These are phyloP conservation scores for Geranium brycei DNA, from an alignment of 345 rosid genomes.

Conservation along the genomic window DNA sequence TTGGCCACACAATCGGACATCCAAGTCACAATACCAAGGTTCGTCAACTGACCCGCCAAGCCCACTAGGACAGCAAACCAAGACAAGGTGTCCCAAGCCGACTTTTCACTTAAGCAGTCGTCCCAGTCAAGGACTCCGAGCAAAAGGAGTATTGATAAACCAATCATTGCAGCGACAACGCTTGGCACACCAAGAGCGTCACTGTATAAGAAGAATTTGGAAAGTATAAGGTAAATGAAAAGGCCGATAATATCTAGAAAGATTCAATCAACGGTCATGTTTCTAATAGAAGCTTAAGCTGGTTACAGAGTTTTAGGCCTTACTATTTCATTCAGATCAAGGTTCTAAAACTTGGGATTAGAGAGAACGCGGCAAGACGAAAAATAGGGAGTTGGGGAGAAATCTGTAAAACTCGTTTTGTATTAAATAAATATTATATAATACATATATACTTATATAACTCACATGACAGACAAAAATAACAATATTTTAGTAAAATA, in stretches of 20 bases:
- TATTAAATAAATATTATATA: too few relatives aligned
- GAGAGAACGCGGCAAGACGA: too few relatives aligned
- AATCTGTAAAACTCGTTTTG: too few relatives aligned
- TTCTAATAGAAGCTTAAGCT: too few relatives aligned
- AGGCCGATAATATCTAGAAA: too few relatives aligned
- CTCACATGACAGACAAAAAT: too few relatives aligned
- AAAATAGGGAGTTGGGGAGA: too few relatives aligned
- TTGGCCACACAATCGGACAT: constrained; percentile 71
- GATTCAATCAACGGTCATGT: background rate
- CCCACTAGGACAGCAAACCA: constrained; percentile 95
- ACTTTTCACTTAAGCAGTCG: constrained; percentile 85
- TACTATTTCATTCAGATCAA: too few relatives aligned
- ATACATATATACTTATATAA: too few relatives aligned
- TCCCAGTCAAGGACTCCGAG: constrained; percentile 95
- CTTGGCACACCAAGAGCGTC: constrained; percentile 74
- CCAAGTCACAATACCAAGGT: constrained; percentile 78
- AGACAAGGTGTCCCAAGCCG: constrained; percentile 95
- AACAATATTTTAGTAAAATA: too few relatives aligned
- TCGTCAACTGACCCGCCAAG: constrained; percentile 89
- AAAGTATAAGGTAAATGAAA: background rate
- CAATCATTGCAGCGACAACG: constrained; percentile 96
- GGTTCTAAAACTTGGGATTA: too few relatives aligned
- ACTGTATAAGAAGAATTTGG: constrained; percentile 22
- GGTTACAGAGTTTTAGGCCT: too few relatives aligned
- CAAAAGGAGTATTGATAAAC: constrained; percentile 67